Base-by-base conservation (phyloP, 768 basidiomycete species). In the Mycena sanguinolenta region DNA sequence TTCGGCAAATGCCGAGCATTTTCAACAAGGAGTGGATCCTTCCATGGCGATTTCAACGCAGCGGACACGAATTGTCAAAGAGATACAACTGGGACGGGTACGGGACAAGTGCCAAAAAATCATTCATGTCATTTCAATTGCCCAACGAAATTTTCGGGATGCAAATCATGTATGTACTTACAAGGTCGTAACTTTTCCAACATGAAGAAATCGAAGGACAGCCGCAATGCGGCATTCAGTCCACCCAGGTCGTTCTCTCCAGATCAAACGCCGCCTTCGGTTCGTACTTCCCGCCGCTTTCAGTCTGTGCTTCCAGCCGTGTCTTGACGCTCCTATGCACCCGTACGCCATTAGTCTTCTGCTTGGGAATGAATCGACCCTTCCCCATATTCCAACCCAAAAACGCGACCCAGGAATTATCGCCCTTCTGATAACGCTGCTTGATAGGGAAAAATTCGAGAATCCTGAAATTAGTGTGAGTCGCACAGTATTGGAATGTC, bases 271-370 rank as follows among this genome's bases (percentile, higher is more conserved):
- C 79, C 16, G 82, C 81, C 58, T 77, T 78, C 36, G 83, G 82
- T 66, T 62, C 73, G 59, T 84, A 84, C 67, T 73, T 74, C 5
- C 54, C 27, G 16, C 74, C 75, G 7, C 23, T n/a, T 46, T 80
- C 61, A 3, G 70, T 72, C 17, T 78, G 76, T 0, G 84, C 81
- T 72, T 84, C 83, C 77, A 84, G 79, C 49, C 86, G 79, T 61
- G 80, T 58, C 70, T 73, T 71, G 16, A 85, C 84, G 57, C 77
- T 70, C 49, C 83, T 74, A 53, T 85, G 84, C 9, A 85, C 27
- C 66, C 79, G 74, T 36, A 77, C 62, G 0, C 64, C 75, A 0
- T 75, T 63, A 2, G 70, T 60, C 14, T 38, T 10, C 69, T 80
- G 82, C 69, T 65, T 76, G 4, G 78, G 79, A 44, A 83, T 74